These are phyloP conservation scores for Arabidopsis lyrata DNA, from an alignment of 441 rosid genomes.

Conservation along the genomic window DNA sequence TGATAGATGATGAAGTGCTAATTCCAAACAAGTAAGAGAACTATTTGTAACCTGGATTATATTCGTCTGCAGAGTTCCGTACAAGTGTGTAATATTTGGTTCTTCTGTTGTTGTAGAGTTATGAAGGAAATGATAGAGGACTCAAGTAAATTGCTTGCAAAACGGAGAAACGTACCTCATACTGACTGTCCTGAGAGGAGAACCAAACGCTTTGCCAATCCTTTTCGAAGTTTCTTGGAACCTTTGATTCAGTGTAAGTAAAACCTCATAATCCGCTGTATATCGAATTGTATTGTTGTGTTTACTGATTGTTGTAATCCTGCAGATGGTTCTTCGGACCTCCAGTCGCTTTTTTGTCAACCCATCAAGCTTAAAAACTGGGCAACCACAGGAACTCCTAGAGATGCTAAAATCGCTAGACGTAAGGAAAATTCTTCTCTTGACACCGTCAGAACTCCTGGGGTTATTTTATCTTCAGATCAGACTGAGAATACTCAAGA, in stretches of 20 bases:
- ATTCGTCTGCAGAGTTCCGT: conserved; percentile 19
- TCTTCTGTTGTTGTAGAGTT: conserved; percentile 53
- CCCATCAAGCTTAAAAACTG: conserved; percentile 32
- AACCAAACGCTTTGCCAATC: conserved; percentile 50
- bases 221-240: conserved; percentile 52
- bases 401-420: conserved; percentile 20
- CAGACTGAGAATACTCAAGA: conserved; percentile 47
- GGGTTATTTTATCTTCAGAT: conserved; percentile 29
- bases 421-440: neutral
- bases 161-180: conserved; percentile 57
- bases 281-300: conserved; percentile 23
- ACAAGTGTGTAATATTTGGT: conserved; percentile 19
- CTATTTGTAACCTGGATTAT: conserved; percentile 19
- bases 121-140: conserved; percentile 62
- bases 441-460: conserved; percentile 13
- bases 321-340: conserved; percentile 49
- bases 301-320: conserved; percentile 39
- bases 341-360: conserved; percentile 32
- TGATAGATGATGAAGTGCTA: conserved; percentile 62
- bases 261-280: conserved; percentile 18
- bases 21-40: conserved; percentile 73
- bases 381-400: conserved; percentile 28
- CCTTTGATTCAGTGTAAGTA: conserved; percentile 77
- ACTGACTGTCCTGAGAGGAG: conserved; percentile 58
- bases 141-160: conserved; percentile 66